These are phyloP conservation scores for Fusarium fracticaudum DNA, from an alignment of 2,329 filamentous ascomycete genomes.

Conservation along the genomic window DNA sequence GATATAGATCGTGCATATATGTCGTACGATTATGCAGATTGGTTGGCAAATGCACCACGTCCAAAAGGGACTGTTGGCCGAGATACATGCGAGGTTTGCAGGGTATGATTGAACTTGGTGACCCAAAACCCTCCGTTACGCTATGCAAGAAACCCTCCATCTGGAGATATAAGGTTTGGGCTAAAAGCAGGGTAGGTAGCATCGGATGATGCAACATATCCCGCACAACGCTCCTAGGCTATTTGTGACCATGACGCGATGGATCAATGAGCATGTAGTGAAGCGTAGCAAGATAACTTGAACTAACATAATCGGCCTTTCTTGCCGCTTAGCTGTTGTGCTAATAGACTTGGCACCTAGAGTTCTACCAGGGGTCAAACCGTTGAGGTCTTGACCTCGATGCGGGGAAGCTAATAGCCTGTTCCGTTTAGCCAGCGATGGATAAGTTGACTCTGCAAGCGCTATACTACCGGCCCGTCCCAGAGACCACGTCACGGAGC, in stretches of 20 bases:
- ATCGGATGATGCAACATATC: not conserved
- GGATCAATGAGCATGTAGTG: accelerated
- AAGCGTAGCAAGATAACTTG: accelerated
- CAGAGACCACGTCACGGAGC: not conserved
- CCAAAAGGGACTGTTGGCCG: not conserved
- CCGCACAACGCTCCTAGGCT: not conserved
- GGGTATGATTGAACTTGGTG: too few relatives aligned
- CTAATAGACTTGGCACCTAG: not conserved
- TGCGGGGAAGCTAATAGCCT: accelerated
- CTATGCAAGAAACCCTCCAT: not conserved
- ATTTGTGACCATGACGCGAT: too few relatives aligned
- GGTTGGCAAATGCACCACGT: not conserved
- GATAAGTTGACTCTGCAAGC: not conserved
- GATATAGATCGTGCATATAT: too few relatives aligned
- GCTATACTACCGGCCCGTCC: not conserved
- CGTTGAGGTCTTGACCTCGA: not conserved
- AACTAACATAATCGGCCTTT: accelerated
- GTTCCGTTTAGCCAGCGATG: accelerated
- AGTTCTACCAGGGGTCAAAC: not conserved
- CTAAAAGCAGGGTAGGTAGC: not conserved
- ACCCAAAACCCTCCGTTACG: too few relatives aligned
- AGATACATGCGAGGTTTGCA: not conserved
- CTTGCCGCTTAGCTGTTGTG: not conserved
- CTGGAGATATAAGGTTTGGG: not conserved
- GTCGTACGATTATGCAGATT: too few relatives aligned